Conservation (phyloP, 208 protist genomes). For the Leishmania guyanensis region DNA sequence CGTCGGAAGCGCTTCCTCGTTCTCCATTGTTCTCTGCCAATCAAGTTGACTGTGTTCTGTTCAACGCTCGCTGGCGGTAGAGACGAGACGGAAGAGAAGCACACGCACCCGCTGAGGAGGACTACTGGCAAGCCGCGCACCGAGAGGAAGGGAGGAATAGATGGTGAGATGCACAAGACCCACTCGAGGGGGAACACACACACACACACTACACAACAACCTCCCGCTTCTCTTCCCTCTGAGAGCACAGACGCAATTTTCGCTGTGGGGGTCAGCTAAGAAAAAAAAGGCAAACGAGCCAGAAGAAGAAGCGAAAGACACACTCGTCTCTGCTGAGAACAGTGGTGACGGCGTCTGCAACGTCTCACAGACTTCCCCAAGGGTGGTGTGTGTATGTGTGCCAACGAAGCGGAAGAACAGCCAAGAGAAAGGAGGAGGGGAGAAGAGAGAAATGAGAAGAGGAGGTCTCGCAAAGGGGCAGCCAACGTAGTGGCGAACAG, state of each 20-base stretch:
- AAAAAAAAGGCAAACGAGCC: background rate
- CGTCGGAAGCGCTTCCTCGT: no score
- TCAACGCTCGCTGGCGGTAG: background rate
- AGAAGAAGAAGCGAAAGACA: background rate
- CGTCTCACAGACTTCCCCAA: background rate
- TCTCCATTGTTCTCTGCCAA: constrained; percentile 27
- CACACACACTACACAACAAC: background rate
- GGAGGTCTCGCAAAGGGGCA: background rate
- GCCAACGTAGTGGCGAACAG: background rate
- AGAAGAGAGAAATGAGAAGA: background rate
- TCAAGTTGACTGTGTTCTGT: background rate
- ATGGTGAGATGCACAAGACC: background rate
- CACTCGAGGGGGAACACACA: background rate
- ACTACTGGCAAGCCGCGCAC: background rate
- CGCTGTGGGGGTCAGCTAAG: background rate
- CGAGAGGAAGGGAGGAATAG: background rate
- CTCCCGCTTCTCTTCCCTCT: background rate
- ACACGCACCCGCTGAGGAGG: background rate
- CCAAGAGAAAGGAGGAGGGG: background rate
- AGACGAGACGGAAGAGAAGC: background rate
- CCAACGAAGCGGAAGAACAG: no score
- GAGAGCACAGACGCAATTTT: background rate
- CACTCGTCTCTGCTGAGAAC: background rate
- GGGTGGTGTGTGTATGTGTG: constrained; percentile 13
- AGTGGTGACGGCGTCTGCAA: background rate